Base-by-base conservation (phyloP, 352 stramenopile species). In the Globisporangium solare region DNA sequence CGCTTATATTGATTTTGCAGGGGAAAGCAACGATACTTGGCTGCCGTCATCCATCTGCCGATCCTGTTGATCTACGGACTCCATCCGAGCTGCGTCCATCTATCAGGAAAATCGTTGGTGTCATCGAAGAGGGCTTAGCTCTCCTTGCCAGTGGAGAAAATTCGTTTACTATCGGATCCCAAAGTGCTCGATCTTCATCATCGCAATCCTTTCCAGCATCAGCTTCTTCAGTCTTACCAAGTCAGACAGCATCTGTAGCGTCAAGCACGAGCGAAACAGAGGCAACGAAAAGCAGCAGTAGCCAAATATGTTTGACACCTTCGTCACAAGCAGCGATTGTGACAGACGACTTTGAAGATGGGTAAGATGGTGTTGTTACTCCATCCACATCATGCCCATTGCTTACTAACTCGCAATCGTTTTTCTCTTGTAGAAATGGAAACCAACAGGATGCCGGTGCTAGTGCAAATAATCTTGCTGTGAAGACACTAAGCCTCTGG, bases 1-100 rank as follows among this genome's bases (percentile, higher is more conserved):
- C 69, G 12, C 64, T 91, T n/a, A 84, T 91, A 48, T 39, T 93
- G 17, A 47, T 89, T n/a, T 61, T 86, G 4, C 80, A 93, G 77
- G 79, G 73, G 4, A 60, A 55, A 10, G 17, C 64, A 8, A 60
- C 61, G 17, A 39, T 93, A 2, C 20, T 48, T 17, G 53, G 42
- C 7, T 74, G 79, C 41, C 64, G 51, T 39, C 83, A 92, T 47
- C 73, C 83, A 1, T 83, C 65, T 32, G 76, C 83, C 52, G 76
- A 86, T 48, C 74, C 74, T 4, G 53, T 91, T 32, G 68, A 89
- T 47, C 55, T 93, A 35, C 66, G 56, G 10, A 83, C 74, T 35
- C 72, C 76, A 24, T 71, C 80, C 0, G 79, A 89, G 21, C 64
- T 93, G 12, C 79, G 79, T 14, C 59, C 64, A 6, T 67, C 79